Percentiles rank a stretch among this genome's conserved stretches.
These are phyloP conservation scores for Diplodia intermedia DNA, from an alignment of 2,329 filamentous ascomycete genomes.

Conservation along the genomic window DNA sequence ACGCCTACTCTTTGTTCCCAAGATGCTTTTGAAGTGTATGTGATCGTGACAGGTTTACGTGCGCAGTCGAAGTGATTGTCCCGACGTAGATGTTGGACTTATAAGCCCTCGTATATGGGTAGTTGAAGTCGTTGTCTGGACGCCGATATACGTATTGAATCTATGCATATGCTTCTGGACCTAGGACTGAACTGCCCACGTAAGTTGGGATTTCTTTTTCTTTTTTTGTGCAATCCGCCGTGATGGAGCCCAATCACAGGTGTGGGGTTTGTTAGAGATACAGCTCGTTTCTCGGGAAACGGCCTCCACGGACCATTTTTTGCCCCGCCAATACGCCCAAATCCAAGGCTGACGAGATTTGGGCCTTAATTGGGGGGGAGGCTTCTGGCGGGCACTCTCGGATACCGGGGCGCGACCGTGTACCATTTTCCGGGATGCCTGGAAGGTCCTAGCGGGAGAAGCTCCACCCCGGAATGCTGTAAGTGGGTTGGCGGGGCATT, in stretches of 20 bases:
- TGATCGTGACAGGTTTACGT: background rate
- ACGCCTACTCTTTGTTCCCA: background rate
- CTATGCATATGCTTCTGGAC: background rate
- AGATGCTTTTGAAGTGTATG: background rate
- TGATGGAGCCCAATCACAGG: background rate
- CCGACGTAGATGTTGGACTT: too few relatives aligned
- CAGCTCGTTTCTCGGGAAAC: conserved; percentile 16
- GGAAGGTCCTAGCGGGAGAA: conserved; percentile 18
- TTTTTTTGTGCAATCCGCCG: too few relatives aligned
- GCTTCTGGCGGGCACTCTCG: background rate
- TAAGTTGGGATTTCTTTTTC: too few relatives aligned
- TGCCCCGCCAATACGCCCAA: background rate
- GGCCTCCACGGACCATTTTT: background rate
- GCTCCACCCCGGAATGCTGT: conserved; percentile 14
- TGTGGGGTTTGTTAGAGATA: conserved; percentile 8
- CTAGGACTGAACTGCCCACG: background rate
- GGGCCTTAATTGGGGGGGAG: too few relatives aligned
- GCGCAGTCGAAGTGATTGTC: background rate
- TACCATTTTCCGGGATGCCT: background rate
- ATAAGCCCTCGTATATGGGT: too few relatives aligned
- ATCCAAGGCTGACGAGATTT: background rate
- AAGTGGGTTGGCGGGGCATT: conserved; percentile 28
- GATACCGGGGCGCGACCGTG: background rate
- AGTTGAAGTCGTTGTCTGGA: too few relatives aligned
- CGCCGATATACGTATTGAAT: too few relatives aligned